Evolutionary conservation across 1,284 basidiomycete species (phyloP), one percentile per base, ranked within the genome.

Genomic region (Wallemia ichthyophaga): DNA sequence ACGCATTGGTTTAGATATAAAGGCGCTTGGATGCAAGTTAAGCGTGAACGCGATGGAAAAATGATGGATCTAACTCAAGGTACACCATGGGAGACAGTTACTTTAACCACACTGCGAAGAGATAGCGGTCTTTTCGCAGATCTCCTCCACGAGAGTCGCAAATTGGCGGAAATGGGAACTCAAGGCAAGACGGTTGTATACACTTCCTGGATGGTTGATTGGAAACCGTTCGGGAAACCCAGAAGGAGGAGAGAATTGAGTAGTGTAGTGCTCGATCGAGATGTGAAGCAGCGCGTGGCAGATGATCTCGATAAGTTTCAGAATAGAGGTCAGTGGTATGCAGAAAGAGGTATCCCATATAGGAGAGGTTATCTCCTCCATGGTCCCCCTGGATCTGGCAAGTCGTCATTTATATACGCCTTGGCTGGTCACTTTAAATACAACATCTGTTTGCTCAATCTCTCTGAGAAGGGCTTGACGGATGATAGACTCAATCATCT

Each of bases 381-480:
- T 67, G 94, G 94, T 5, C 91, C 94, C 21, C 94, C 94, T 0
- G 94, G 94, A 23, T 94, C 88, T 0, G 94, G 94, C 60, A 99
- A 99, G 71, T 92, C 91, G 1, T 96, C 89, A 0, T 98, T 91
- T 72, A 98, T 98, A 64, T 91, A 95, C 69, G 91, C 94, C 1
- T 76, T 98, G 7, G 94, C 94, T 9, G 94, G 92, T 13, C 78
- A 80, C 19, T 72, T 98, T 26, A 81, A 79, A 60, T 95, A 96
- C 73, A 91, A 98, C 70, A 95, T 99, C 61, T 96, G 91, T 68
- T 71, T 98, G 25, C 75, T 99, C 57, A 98, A 98, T 70, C 77
- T 99, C 37, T 92, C 92, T 27, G 92, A 98, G 71, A 78, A 94
- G 59, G 94, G 94, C 0, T 75, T 98, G 58, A 85, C 87, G 27